Conservation (phyloP, 176 grass and related monocot species). For the Tuctoria greenei region DNA sequence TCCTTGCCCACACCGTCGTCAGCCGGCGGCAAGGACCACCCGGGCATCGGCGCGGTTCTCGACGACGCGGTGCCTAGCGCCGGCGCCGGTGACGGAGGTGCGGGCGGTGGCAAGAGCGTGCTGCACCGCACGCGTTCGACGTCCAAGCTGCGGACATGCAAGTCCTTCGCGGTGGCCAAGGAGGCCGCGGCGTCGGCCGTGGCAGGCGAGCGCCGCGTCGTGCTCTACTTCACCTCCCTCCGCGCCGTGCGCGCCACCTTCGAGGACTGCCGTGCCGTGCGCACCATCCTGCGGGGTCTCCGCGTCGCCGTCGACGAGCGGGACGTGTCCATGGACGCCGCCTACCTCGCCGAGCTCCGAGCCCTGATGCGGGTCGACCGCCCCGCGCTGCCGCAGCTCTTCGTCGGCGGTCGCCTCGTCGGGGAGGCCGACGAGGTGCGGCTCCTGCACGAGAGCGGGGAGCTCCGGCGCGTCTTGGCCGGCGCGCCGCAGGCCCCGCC, state of each 20-base stretch:
- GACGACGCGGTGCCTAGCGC: too few relatives aligned
- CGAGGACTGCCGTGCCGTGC: constrained; percentile 67
- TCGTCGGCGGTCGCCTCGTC: constrained; percentile 63
- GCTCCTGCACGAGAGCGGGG: constrained; percentile 71
- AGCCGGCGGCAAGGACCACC: constrained; percentile 31
- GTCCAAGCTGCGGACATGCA: constrained; percentile 41
- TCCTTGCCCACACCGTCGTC: constrained; percentile 4
- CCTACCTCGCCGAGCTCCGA: constrained; percentile 66
- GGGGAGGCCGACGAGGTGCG: constrained; percentile 77
- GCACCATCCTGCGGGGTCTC: constrained; percentile 62
- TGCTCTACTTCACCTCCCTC: constrained; percentile 93
- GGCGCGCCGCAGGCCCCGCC: constrained; percentile 27
- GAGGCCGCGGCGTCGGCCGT: constrained; percentile 41
- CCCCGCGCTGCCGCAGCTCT: constrained; percentile 67
- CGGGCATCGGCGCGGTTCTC: constrained; percentile 46
- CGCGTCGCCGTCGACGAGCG: constrained; percentile 86
- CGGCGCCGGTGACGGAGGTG: too few relatives aligned
- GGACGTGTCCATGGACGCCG: constrained; percentile 83
- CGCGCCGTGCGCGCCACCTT: constrained; percentile 69
- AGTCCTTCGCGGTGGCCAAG: constrained; percentile 42
- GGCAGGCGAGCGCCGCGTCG: constrained; percentile 47
- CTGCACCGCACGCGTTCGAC: constrained; percentile 47
- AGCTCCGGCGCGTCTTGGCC: constrained; percentile 62
- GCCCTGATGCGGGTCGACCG: constrained; percentile 44
- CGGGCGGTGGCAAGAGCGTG: constrained; percentile 14